A percentile compares a stretch with the other conserved stretches of the same genome.
Conservation (phyloP, 805 yeast genomes). For the Barnettozyma sucrosica region DNA sequence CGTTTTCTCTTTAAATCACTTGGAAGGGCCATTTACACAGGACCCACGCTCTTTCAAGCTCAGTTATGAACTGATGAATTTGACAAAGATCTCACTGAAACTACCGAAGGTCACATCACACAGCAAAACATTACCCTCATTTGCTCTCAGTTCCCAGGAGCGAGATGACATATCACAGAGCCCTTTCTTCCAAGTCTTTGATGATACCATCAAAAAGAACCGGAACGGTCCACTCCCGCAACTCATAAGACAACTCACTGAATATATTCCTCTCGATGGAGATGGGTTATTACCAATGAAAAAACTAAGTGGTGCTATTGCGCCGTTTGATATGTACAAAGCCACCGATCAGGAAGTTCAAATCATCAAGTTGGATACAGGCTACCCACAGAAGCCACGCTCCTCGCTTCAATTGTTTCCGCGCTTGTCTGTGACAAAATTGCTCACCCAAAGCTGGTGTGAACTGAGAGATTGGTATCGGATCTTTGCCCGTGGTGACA, state of each 20-base stretch:
- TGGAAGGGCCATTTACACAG: neutral
- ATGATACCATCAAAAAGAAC: neutral
- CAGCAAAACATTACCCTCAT: neutral
- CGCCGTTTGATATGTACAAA: constrained; percentile 18
- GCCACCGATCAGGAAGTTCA: constrained; percentile 1
- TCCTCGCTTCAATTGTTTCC: constrained; percentile 2
- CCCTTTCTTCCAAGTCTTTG: constrained; percentile 1
- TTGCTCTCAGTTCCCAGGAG: constrained; percentile 1
- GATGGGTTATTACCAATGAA: neutral
- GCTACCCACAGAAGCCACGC: neutral
- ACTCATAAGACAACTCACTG: neutral
- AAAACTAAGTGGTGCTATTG: constrained; percentile 3
- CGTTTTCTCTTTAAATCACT: neutral
- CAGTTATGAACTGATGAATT: neutral
- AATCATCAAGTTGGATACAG: neutral
- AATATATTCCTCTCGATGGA: constrained; percentile 1
- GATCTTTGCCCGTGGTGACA: constrained; percentile 40
- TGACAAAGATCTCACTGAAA: constrained; percentile 3
- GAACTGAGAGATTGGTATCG: constrained; percentile 53
- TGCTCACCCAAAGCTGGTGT: constrained; percentile 62
- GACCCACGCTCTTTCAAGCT: neutral
- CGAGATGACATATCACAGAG: neutral
- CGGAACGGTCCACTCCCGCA: neutral
- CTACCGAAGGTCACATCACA: neutral
- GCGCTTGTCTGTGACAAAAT: constrained; percentile 48